These are phyloP conservation scores for Pinus tabuliformis DNA, from an alignment of 75 land plant species.

Conservation along the genomic window DNA sequence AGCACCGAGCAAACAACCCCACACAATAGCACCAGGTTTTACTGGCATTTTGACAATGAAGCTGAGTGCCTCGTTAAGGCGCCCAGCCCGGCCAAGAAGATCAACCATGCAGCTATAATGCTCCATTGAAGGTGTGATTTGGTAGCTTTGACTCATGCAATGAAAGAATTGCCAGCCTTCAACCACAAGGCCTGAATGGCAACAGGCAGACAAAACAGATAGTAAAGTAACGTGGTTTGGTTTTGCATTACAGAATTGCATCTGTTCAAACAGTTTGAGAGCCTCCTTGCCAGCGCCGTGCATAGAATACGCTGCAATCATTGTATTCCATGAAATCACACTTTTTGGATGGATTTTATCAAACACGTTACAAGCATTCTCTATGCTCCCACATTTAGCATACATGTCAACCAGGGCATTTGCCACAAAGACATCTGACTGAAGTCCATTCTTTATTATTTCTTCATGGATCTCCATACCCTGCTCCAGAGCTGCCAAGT, in stretches of 20 bases:
- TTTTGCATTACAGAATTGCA: constrained; percentile 15
- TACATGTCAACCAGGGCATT: constrained; percentile 13
- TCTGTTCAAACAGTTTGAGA: constrained; percentile 16
- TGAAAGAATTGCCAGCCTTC: background rate
- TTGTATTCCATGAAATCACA: constrained; percentile 18
- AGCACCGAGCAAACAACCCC: constrained; percentile 11
- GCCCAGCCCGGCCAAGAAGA: constrained; percentile 16
- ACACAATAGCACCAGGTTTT: background rate
- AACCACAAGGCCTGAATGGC: constrained; percentile 11
- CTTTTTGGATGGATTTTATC: constrained; percentile 1
- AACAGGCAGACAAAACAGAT: constrained; percentile 24
- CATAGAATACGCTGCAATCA: constrained; percentile 26
- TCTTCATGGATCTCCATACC: constrained; percentile 9
- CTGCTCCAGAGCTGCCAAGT: constrained; percentile 1
- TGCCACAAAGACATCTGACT: background rate
- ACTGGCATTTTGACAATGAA: constrained; percentile 6
- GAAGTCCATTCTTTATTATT: background rate
- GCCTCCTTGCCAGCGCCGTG: constrained; percentile 17
- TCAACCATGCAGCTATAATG: constrained; percentile 15
- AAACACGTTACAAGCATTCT: constrained; percentile 7
- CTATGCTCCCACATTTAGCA: constrained; percentile 11
- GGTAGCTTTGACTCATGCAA: background rate
- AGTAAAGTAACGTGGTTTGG: constrained; percentile 21
- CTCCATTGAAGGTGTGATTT: constrained; percentile 4
- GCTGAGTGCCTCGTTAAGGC: constrained; percentile 4